These are phyloP conservation scores for Aspergillus transmontanensis DNA, from an alignment of 2,329 filamentous ascomycete genomes.

Conservation along the genomic window DNA sequence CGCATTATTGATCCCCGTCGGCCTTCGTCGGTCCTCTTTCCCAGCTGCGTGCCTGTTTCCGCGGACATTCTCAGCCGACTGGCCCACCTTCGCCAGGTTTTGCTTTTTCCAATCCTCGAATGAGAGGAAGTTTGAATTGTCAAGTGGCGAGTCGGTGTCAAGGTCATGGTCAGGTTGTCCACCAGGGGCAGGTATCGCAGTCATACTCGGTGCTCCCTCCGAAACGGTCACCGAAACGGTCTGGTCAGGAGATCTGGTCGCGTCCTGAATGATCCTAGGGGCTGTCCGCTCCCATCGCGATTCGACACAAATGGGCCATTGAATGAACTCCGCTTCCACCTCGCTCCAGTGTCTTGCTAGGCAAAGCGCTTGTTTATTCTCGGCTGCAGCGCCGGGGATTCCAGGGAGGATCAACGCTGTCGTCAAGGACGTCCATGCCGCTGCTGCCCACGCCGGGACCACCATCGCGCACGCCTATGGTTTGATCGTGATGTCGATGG, in stretches of 20 bases:
- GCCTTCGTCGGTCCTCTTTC: constrained; percentile 53
- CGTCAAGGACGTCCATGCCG: constrained; percentile 13
- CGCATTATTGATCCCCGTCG: constrained; percentile 64
- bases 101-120: constrained; percentile 99
- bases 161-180: constrained; percentile 45
- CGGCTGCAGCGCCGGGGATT: constrained; percentile 12
- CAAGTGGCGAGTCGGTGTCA: constrained; percentile 67
- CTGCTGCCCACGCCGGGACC: constrained; percentile 13
- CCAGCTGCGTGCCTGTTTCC: constrained; percentile 56
- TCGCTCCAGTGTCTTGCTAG: constrained; percentile 20
- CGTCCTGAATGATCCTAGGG: background rate
- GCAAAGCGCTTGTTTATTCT: constrained; percentile 22
- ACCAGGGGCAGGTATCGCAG: background rate
- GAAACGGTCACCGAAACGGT: constrained; percentile 6
- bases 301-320: constrained; percentile 31
- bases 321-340: constrained; percentile 24
- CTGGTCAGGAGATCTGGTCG: background rate
- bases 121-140: constrained; percentile 84
- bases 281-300: constrained; percentile 21
- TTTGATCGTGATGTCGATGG: background rate
- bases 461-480: constrained; percentile 9
- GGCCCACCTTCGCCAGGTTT: constrained; percentile 82
- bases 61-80: constrained; percentile 70
- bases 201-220: constrained; percentile 2
- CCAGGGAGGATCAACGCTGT: constrained; percentile 16